Evolutionary conservation across 257 asterid species (phyloP).

Genomic region (Fraxinus excelsior): DNA sequence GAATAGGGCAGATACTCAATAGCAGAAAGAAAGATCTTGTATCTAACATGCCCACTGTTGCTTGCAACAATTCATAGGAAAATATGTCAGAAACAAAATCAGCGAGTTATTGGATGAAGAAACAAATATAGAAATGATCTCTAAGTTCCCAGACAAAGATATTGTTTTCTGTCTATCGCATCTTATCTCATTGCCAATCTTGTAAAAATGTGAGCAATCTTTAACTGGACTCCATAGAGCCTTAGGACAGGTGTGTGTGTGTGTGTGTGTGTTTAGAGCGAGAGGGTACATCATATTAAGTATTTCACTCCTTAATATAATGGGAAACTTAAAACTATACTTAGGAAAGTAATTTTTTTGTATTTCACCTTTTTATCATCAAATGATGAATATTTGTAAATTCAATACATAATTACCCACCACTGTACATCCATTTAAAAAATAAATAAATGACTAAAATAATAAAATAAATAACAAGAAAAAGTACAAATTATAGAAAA

Average conservation of each 20-base stretch:
- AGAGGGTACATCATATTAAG: background rate
- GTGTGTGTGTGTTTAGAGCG: background rate
- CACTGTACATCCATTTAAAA: background rate
- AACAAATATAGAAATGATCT: slow-evolving; percentile 5
- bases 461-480: background rate
- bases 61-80: slow-evolving; percentile 29
- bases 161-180: slow-evolving; percentile 5
- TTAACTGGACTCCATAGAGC: background rate
- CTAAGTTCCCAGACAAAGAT: slow-evolving; percentile 9
- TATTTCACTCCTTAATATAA: background rate
- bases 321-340: background rate
- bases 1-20: slow-evolving; percentile 84
- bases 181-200: slow-evolving; percentile 13
- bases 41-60: slow-evolving; percentile 76
- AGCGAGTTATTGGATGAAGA: slow-evolving; percentile 13
- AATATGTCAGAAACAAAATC: slow-evolving; percentile 20
- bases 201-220: background rate
- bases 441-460: background rate
- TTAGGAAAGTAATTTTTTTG: background rate
- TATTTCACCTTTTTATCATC: background rate
- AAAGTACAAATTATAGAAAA: background rate
- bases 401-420: background rate
- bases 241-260: background rate
- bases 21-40: slow-evolving; percentile 89
- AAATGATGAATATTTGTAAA: background rate